Base-by-base conservation (phyloP, 305 asterid species). In the Ilex paraguariensis region DNA sequence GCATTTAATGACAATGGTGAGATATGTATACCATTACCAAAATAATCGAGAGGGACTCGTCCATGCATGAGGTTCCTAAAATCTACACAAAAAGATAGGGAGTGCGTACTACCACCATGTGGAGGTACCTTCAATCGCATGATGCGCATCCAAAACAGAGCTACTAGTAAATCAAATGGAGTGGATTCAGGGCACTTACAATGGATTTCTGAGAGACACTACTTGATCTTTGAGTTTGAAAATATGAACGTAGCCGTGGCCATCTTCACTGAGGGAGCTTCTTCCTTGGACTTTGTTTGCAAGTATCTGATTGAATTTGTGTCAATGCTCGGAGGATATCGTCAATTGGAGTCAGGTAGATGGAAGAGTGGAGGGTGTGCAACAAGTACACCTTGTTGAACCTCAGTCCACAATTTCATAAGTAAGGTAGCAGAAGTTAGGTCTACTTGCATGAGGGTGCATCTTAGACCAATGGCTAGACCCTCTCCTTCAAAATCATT, bases 381-480 rank as follows among this genome's bases (percentile, higher is more conserved):
- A 44, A 68, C 70, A 46, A 79, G 63, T 58, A 52, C 71, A 31
- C 70, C 74, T 30, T 78, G 62, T 51, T 82, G 87, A 61, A 65
- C 58, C 15, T 77, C 65, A 0, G 89, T 13, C 85, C 87, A 85
- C 58, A 86, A 81, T 50, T 77, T 85, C 68, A 85, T 50, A 12
- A 85, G 67, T 48, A 75, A 62, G 7, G 86, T 73, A 4, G 76
- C 76, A 56, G 82, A 72, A 48, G 93, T 82, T 50, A 81, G 68
- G 72, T 85, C 89, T 54, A 84, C 84, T 10, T 70, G 83, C 82
- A 77, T 77, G 71, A 82, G 93, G 21, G 61, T 70, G 75, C 87
- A 85, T 81, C 93, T 85, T 57, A 85, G 61, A 2, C 87, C 93
- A 12, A 85, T 77, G 12, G 87, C 89, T 15, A 85, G 30, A 3